Base-by-base conservation (phyloP, 129 eudicot genomes). In the Gnaphalium uliginosum region DNA sequence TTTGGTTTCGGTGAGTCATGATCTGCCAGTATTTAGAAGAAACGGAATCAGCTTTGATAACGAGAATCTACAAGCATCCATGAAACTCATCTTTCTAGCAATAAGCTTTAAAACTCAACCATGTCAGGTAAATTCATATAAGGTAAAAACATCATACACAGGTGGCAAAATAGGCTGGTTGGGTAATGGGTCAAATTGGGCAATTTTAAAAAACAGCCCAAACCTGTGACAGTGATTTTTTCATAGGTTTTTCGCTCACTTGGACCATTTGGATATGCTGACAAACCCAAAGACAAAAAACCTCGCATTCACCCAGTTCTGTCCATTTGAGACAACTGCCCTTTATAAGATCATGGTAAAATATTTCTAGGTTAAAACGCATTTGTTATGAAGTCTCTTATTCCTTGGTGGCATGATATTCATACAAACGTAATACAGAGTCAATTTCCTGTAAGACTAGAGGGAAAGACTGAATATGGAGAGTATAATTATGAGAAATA, bases 1-100 rank as follows among this genome's bases (percentile, higher is more conserved):
- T 87, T 76, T 81, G 85, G 78, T 83, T 76, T 63, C 77, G 79
- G 48, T 64, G 85, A 39, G 96, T 95, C 74, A 95, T 86, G 78
- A 95, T 91, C 99, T 95, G 88, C 75, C 72, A 86, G 23, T 5
- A 33, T 25, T 70, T 69, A 18, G 10, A 24, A 65, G 50, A 37
- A 73, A 8, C 22, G 13, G 62, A 61, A 33, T 37, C 37, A 32
- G 33, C 54, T 17, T 48, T 61, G n/a, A 33, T 66, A 25, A 51
- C 8, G 29, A 21, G 30, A 56, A 15, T 19, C 59, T 22, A 29
- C 14, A 14, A 61, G 35, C 67, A 27, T 62, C 15, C 4, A 14
- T 29, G 5, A 29, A 27, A 29, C 39, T 63, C 21, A 29, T 6
- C 68, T 63, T 15, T 8, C 13, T 29, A 26, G 68, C n/a, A 11